These are phyloP conservation scores for Crithidia fasciculata DNA, from an alignment of 208 protist genomes.

Conservation along the genomic window DNA sequence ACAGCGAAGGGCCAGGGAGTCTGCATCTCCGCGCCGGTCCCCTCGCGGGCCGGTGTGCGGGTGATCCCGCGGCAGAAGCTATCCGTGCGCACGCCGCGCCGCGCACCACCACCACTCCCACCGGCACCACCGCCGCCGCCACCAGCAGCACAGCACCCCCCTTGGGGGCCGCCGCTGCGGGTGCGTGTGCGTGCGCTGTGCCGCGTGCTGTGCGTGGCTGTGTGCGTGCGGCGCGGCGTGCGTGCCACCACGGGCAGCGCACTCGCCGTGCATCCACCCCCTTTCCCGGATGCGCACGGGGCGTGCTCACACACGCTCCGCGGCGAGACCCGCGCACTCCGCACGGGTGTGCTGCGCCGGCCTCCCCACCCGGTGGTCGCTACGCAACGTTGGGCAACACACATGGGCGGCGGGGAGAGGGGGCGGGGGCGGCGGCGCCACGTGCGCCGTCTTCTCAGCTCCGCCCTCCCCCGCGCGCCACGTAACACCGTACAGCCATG, in stretches of 20 bases:
- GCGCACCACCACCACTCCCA: constrained; percentile 15
- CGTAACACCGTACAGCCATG: constrained; percentile 30
- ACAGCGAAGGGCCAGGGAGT: constrained; percentile 25
- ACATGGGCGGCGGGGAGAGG: constrained; percentile 5
- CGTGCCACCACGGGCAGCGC: constrained; percentile 25
- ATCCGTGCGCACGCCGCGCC: constrained; percentile 18
- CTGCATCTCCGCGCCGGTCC: constrained; percentile 31
- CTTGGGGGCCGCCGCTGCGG: too few species aligned
- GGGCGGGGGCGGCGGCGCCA: too few species aligned
- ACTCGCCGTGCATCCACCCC: constrained; percentile 34
- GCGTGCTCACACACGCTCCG: constrained; percentile 17
- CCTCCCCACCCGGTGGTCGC: constrained; percentile 30
- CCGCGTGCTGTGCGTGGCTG: constrained; percentile 1
- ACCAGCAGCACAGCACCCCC: too few species aligned
- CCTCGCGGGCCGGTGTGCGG: constrained; percentile 27
- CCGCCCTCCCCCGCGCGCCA: constrained; percentile 3
- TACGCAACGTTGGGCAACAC: constrained; percentile 33
- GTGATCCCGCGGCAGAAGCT: constrained; percentile 33
- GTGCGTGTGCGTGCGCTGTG: too few species aligned
- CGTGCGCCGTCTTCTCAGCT: too few species aligned
- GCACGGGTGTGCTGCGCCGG: constrained; percentile 29
- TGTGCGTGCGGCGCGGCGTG: constrained; percentile 8
- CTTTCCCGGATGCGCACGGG: constrained; percentile 13
- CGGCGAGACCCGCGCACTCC: constrained; percentile 24
- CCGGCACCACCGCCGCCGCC: too few species aligned